These are phyloP conservation scores for Ascocoryne sarcoides DNA, from an alignment of 2,329 filamentous ascomycete species.

Conservation along the genomic window DNA sequence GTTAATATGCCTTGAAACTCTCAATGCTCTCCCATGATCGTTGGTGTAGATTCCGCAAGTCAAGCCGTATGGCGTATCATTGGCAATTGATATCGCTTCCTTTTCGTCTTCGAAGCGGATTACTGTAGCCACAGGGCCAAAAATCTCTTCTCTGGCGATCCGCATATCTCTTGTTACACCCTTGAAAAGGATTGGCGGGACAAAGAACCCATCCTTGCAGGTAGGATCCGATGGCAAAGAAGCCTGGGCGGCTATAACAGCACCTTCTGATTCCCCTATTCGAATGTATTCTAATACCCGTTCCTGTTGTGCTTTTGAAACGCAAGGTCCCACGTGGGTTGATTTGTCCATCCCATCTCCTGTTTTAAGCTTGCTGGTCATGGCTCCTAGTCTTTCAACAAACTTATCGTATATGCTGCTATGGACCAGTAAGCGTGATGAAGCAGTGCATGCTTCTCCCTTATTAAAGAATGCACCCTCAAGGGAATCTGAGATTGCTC, in stretches of 20 bases:
- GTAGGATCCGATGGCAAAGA: conserved; percentile 24
- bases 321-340: conserved; percentile 37
- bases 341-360: conserved; percentile 35
- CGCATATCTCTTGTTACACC: conserved; percentile 58
- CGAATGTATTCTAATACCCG: conserved; percentile 35
- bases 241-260: conserved; percentile 29
- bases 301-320: conserved; percentile 36
- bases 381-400: conserved; percentile 27
- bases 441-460: conserved; percentile 52
- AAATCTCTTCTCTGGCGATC: conserved; percentile 63
- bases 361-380: too few relatives aligned
- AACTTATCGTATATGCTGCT: conserved; percentile 41
- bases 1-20: conserved; percentile 51
- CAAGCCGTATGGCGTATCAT: conserved; percentile 53
- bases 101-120: conserved; percentile 59
- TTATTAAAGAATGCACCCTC: conserved; percentile 49
- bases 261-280: conserved; percentile 32
- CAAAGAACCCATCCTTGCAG: conserved; percentile 49
- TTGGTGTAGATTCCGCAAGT: conserved; percentile 51
- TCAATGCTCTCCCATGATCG: conserved; percentile 55
- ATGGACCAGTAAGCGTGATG: conserved; percentile 48
- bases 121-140: conserved; percentile 58
- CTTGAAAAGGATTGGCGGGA: conserved; percentile 60
- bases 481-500: conserved; percentile 34
- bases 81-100: conserved; percentile 47